A percentile compares a stretch with the other conserved stretches of the same genome.
phyloP scores from a whole-genome alignment of 108 stramenopile species.

The Fragilaria crotonensis region DNA sequence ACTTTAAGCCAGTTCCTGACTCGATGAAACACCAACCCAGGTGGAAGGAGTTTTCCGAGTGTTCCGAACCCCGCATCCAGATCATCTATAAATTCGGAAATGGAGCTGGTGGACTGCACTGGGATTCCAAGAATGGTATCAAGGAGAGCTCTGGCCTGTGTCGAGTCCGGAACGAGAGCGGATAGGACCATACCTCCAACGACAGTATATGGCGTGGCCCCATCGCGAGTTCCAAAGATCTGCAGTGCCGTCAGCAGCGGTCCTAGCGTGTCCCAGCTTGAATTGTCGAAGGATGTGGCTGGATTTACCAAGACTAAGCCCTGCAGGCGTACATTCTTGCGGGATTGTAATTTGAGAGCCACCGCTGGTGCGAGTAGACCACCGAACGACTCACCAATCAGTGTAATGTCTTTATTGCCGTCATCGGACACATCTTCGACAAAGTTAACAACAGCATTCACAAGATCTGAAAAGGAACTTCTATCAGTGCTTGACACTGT shows the following conservation, averaged over 20 bases:
- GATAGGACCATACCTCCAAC: conserved; percentile 53
- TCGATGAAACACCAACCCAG: conserved; percentile 53
- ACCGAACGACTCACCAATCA: conserved; percentile 86
- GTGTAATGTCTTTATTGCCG: conserved; percentile 38
- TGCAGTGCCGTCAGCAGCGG: conserved; percentile 51
- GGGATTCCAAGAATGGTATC: conserved; percentile 31
- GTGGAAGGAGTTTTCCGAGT: conserved; percentile 50
- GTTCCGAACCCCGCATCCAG: conserved; percentile 47
- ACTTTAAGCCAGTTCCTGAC: conserved; percentile 68
- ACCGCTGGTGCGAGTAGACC: conserved; percentile 71
- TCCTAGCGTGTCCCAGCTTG: conserved; percentile 58
- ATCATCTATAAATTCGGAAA: conserved; percentile 15
- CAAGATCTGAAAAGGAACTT: conserved; percentile 49
- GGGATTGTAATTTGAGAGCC: conserved; percentile 40
- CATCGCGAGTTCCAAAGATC: conserved; percentile 17
- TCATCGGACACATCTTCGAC: conserved; percentile 28
- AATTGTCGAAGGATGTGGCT: conserved; percentile 82
- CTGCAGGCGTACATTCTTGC: conserved; percentile 10
- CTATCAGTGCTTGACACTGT: conserved; percentile 35
- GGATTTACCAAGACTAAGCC: conserved; percentile 84
- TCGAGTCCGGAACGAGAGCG: conserved; percentile 42
- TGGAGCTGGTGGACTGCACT: background rate
- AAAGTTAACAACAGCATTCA: conserved; percentile 37
- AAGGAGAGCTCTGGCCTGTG: conserved; percentile 44
- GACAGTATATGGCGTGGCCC: conserved; percentile 63